Conservation (phyloP, 2,329 filamentous ascomycete species). For the Exophiala bonariae region DNA sequence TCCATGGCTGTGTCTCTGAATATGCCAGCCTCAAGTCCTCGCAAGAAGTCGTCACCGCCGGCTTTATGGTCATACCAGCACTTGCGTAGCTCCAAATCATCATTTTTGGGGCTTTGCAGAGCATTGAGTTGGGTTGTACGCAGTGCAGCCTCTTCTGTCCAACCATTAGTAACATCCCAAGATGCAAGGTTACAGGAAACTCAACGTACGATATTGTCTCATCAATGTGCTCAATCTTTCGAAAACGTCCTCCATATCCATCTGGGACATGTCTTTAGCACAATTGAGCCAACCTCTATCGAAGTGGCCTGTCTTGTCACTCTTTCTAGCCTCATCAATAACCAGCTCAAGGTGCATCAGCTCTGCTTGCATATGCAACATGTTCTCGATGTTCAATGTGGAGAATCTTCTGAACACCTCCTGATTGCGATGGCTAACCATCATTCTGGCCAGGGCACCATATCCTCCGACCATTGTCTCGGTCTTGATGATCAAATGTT, state of each 20-base stretch:
- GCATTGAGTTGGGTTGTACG: conserved; percentile 22
- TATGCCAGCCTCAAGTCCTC: conserved; percentile 24
- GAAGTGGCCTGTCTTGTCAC: conserved; percentile 20
- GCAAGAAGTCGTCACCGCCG: conserved; percentile 22
- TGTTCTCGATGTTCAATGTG: conserved; percentile 20
- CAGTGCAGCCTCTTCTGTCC: conserved; percentile 21
- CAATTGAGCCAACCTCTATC: conserved; percentile 22
- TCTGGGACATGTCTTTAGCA: conserved; percentile 21
- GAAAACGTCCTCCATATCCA: conserved; percentile 20
- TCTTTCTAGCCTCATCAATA: conserved; percentile 20
- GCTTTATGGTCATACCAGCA: conserved; percentile 27
- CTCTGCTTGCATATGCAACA: conserved; percentile 27
- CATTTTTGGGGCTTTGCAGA: conserved; percentile 17
- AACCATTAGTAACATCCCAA: conserved; percentile 12
- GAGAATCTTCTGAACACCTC: conserved; percentile 25
- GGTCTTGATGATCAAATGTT: background rate
- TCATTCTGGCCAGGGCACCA: conserved; percentile 22
- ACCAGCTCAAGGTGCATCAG: conserved; percentile 23
- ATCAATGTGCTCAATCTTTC: conserved; percentile 23
- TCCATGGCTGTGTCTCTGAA: conserved; percentile 18
- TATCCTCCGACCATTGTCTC: conserved; percentile 23
- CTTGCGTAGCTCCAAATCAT: conserved; percentile 21
- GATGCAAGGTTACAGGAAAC: background rate
- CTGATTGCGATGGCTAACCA: conserved; percentile 19
- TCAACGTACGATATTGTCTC: conserved; percentile 21